phyloP scores from a whole-genome alignment of 1,284 basidiomycete species.

The Cryptococcus sp. region DNA sequence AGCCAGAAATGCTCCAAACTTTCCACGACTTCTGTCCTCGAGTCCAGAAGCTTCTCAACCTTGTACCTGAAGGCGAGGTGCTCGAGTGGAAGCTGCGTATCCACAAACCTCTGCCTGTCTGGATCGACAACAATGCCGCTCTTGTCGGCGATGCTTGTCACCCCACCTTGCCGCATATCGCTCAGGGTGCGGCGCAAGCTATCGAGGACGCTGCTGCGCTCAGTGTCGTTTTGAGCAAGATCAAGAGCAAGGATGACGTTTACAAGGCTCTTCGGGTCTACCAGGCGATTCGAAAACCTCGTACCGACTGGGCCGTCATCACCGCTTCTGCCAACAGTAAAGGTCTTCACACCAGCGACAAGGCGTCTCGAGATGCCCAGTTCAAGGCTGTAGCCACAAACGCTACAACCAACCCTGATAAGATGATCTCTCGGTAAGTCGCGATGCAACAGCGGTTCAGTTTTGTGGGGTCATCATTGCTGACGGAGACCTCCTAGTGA shows the following conservation, averaged over 20 bases:
- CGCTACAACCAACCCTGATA: slow-evolving; percentile 54
- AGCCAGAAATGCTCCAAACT: slow-evolving; percentile 45
- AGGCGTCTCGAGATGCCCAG: slow-evolving; percentile 30
- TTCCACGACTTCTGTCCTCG: slow-evolving; percentile 50
- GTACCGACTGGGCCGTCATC: slow-evolving; percentile 50
- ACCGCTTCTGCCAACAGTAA: slow-evolving; percentile 50
- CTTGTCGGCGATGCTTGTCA: slow-evolving; percentile 48
- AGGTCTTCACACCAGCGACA: slow-evolving; percentile 44
- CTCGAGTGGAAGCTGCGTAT: slow-evolving; percentile 53
- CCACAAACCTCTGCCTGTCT: slow-evolving; percentile 45
- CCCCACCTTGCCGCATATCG: slow-evolving; percentile 47
- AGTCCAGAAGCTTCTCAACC: slow-evolving; percentile 49
- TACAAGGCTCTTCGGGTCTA: slow-evolving; percentile 44
- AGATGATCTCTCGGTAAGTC: slow-evolving; percentile 67
- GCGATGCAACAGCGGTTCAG: background rate
- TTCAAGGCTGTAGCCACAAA: slow-evolving; percentile 28
- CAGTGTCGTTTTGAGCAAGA: slow-evolving; percentile 46
- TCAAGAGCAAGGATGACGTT: slow-evolving; percentile 45
- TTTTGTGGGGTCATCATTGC: background rate
- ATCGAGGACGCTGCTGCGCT: slow-evolving; percentile 51
- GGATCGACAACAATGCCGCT: slow-evolving; percentile 43
- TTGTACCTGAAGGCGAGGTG: slow-evolving; percentile 49
- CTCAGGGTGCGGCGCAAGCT: slow-evolving; percentile 53
- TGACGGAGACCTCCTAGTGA: slow-evolving; percentile 12
- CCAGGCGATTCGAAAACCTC: slow-evolving; percentile 45